Evolutionary conservation across 139 green algal species (phyloP), one percentile per base, ranked within the genome.

Genomic region (Coelastrella sp.): DNA sequence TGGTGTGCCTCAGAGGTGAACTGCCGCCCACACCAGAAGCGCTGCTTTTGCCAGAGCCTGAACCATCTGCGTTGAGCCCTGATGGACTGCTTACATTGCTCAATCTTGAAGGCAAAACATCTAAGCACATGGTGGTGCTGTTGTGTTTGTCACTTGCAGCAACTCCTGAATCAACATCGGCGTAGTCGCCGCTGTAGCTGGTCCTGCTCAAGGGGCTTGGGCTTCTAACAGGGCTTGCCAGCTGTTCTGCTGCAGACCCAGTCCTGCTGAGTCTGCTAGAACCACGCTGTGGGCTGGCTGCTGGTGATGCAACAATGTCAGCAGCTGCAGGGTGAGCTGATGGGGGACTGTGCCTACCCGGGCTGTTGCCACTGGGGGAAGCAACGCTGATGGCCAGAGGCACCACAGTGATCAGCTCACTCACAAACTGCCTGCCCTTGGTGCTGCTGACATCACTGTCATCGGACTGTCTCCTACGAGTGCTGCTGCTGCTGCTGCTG

Each of bases 191-290:
- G 60, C 60, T 60, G 20, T 49, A 5, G 79, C 58, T 76, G 61
- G 24, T 59, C 63, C 63, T 63, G 25, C 82, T 78, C 15, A 35
- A 49, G 15, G 17, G 25, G 9, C 66, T 87, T 9, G 49, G 49
- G 61, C 68, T 68, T 19, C 60, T 73, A 15, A 22, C 49, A 14
- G 19, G 20, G 15, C 17, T n/a, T 68, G 68, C n/a, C 15, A 81
- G 49, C 25, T 57, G 20, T 7, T 81, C 49, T 27, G 35, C 49
- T 25, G 84, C 17, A 4, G 84, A 81, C 19, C 65, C 14, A 22
- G 66, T 81, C 68, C 68, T 56, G 49, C 84, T 81, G 8, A 88
- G 68, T 57, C 84, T 88, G 27, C 84, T 88, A 19, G 84, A 49
- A 58, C 84, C 20, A 7, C 24, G 65, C 7, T 20, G 7, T 78